Conservation (phyloP, 2,329 filamentous ascomycete genomes). For the Emericellopsis cladophorae region DNA sequence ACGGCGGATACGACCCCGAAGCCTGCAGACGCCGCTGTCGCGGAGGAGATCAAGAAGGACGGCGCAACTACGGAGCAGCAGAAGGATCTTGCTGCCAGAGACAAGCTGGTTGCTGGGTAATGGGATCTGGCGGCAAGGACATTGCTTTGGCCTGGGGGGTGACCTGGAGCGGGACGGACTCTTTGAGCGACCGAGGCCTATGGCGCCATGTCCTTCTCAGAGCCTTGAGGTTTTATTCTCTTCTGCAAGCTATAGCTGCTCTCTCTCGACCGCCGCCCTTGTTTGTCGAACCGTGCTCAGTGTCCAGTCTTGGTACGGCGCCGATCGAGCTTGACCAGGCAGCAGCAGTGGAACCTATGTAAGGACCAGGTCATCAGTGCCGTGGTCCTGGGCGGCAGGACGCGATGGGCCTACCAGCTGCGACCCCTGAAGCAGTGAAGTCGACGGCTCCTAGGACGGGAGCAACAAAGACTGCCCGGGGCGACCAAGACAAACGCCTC, state of each 20-base stretch:
- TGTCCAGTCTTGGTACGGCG: neutral
- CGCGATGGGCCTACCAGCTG: neutral
- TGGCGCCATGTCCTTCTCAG: too few relatives aligned
- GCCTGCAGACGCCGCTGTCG: neutral
- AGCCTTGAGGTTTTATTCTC: too few relatives aligned
- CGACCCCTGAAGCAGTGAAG: neutral
- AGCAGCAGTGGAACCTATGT: too few relatives aligned
- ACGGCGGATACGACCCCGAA: too few relatives aligned
- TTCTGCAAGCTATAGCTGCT: too few relatives aligned
- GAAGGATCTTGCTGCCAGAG: slow-evolving; percentile 12
- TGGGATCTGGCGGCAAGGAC: slow-evolving; percentile 2
- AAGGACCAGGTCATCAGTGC: too few relatives aligned
- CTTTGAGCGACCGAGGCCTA: too few relatives aligned
- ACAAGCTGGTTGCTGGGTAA: slow-evolving; percentile 13
- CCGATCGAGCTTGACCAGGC: neutral
- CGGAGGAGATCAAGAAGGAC: neutral
- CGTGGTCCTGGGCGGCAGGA: neutral
- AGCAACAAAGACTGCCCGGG: neutral
- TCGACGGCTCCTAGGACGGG: neutral
- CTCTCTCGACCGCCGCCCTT: too few relatives aligned
- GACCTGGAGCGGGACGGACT: too few relatives aligned
- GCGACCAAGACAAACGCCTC: neutral
- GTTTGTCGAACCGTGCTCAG: too few relatives aligned
- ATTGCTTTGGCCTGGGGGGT: too few relatives aligned
- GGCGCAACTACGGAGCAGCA: slow-evolving; percentile 1